Evolutionary conservation across 2,329 filamentous ascomycete species (phyloP).

Genomic region (Aspergillus niger): DNA sequence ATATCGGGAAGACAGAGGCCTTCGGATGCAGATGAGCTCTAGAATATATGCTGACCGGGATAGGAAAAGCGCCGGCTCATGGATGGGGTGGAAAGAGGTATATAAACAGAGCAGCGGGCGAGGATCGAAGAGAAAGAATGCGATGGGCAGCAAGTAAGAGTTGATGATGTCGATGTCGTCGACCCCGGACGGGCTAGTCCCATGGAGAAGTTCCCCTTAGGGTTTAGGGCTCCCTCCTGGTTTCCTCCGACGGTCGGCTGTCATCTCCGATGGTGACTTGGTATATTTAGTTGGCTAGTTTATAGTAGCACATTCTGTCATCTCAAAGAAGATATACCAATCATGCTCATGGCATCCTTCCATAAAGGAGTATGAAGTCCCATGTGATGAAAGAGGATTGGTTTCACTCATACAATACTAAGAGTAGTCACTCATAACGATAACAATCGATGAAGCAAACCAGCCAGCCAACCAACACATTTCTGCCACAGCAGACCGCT

Average conservation of each 20-base stretch:
- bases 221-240: constrained; percentile 24
- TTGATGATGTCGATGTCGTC: constrained; percentile 23
- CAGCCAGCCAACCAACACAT: not conserved
- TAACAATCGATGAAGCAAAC: not conserved
- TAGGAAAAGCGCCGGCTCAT: not conserved
- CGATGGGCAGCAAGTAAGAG: constrained; percentile 5
- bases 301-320: too few relatives aligned
- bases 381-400: too few relatives aligned
- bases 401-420: too few relatives aligned
- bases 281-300: not conserved
- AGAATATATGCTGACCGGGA: not conserved
- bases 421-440: too few relatives aligned
- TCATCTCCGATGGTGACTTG: constrained; percentile 4
- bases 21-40: not conserved
- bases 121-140: not conserved
- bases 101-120: constrained; percentile 6
- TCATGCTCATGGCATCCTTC: too few relatives aligned
- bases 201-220: constrained; percentile 17
- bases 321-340: too few relatives aligned
- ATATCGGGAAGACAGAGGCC: not conserved
- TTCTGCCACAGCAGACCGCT: constrained; percentile 2
- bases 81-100: not conserved
- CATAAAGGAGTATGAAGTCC: too few relatives aligned
- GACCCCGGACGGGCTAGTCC: constrained; percentile 11
- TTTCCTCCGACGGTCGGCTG: not conserved